Evolutionary conservation across 2,329 filamentous ascomycete species (phyloP).

Genomic region (Sporothrix globosa): DNA sequence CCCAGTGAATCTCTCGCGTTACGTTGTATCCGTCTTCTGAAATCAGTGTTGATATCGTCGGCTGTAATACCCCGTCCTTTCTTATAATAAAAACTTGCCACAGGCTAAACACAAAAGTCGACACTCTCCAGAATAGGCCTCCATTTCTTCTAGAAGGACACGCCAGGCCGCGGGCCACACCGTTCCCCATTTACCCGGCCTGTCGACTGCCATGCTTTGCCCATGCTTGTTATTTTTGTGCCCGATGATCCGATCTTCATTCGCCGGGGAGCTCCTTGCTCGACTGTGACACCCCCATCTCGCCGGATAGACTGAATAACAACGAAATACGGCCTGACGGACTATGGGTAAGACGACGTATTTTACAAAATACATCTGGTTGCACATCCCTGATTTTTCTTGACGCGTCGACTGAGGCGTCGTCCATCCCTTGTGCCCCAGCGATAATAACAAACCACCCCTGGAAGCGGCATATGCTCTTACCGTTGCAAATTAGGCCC

Average conservation of each 20-base stretch:
- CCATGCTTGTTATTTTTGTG: background rate
- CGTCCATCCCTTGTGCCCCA: conserved; percentile 21
- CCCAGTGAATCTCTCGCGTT: background rate
- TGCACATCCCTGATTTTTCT: background rate
- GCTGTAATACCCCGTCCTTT: background rate
- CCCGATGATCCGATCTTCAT: conserved; percentile 15
- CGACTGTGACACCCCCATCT: background rate
- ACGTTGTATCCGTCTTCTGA: background rate
- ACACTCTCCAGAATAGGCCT: background rate
- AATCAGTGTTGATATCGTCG: background rate
- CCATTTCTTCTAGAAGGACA: conserved; percentile 16
- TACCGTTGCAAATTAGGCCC: conserved; percentile 11
- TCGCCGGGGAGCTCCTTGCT: conserved; percentile 20
- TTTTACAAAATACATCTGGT: background rate
- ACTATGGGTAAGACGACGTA: no score
- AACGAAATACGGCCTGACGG: no score
- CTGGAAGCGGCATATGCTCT: background rate
- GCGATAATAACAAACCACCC: background rate
- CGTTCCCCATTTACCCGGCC: conserved; percentile 10
- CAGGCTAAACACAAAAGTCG: background rate
- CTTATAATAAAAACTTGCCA: background rate
- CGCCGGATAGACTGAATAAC: no score
- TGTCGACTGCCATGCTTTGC: background rate
- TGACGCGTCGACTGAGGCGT: conserved; percentile 14
- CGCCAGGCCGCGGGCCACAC: background rate